A percentile compares a stretch with the other conserved stretches of the same genome.
phyloP scores from a whole-genome alignment of 176 grass and related monocot genomes.

The Melocanna baccifera region DNA sequence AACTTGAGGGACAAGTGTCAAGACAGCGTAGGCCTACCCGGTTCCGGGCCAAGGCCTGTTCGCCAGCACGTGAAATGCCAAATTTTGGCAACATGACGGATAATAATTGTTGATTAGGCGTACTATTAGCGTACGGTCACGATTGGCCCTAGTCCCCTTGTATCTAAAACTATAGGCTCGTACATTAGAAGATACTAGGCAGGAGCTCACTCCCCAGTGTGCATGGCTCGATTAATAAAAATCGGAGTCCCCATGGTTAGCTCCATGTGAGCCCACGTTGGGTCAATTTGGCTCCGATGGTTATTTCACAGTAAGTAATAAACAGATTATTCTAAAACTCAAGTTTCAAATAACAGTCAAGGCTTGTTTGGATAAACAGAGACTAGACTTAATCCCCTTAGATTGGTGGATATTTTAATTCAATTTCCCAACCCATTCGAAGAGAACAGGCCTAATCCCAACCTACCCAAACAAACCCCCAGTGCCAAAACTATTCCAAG shows the following conservation, averaged over 20 bases:
- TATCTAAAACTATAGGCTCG: not conserved
- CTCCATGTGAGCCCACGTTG: not conserved
- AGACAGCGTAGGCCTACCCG: not conserved
- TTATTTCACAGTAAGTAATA: not conserved
- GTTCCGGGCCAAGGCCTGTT: not conserved
- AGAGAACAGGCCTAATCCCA: too few relatives aligned
- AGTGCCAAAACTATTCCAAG: too few relatives aligned
- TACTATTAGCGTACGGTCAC: not conserved
- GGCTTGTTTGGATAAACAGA: too few relatives aligned
- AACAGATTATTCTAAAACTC: too few relatives aligned
- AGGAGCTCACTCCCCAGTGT: not conserved
- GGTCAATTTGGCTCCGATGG: not conserved
- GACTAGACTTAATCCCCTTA: too few relatives aligned
- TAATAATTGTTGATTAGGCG: not conserved
- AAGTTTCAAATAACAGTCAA: too few relatives aligned
- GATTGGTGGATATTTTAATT: too few relatives aligned
- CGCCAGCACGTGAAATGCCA: not conserved
- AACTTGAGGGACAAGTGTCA: not conserved
- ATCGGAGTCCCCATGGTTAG: not conserved
- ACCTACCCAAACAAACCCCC: too few relatives aligned
- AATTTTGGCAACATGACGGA: not conserved
- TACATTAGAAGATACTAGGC: not conserved
- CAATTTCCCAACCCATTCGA: too few relatives aligned
- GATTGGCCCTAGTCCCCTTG: not conserved
- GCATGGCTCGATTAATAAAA: not conserved